Conservation (phyloP, 2,329 filamentous ascomycete genomes). For the Fusarium multiceps region DNA sequence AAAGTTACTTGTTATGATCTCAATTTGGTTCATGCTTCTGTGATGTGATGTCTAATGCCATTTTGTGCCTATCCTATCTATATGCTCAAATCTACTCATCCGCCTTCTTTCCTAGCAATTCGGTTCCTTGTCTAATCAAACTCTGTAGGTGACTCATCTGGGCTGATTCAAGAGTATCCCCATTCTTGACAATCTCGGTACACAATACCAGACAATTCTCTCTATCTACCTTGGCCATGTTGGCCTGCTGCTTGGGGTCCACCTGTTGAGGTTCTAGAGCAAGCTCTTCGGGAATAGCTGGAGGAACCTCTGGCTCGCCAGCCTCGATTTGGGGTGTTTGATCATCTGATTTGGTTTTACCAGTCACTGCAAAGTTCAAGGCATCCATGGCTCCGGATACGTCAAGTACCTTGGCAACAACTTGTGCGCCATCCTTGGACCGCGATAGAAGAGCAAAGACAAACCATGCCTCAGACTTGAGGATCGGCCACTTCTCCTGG, state of each 20-base stretch:
- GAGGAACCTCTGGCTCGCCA: conserved; percentile 10
- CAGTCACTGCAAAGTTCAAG: conserved; percentile 62
- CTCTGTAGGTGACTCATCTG: conserved; percentile 58
- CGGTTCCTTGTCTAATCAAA: conserved; percentile 62
- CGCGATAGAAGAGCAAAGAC: conserved; percentile 70
- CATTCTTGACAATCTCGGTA: conserved; percentile 63
- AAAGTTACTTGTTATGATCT: conserved; percentile 38
- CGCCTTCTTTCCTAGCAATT: conserved; percentile 52
- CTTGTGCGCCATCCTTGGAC: conserved; percentile 59
- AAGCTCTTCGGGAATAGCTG: conserved; percentile 49
- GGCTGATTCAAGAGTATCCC: conserved; percentile 54
- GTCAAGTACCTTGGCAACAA: conserved; percentile 58
- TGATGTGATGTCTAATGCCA: conserved; percentile 8
- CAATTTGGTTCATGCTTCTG: neutral
- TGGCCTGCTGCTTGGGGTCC: conserved; percentile 56
- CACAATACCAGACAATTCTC: conserved; percentile 72
- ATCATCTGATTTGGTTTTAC: conserved; percentile 45
- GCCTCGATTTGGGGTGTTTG: conserved; percentile 39
- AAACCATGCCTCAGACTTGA: conserved; percentile 72
- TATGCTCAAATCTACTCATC: conserved; percentile 12
- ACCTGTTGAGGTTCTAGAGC: conserved; percentile 61
- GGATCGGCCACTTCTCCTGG: conserved; percentile 68
- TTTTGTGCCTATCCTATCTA: neutral
- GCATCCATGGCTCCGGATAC: conserved; percentile 56
- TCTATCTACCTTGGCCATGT: conserved; percentile 64